These are phyloP conservation scores for Botryotinia globosa DNA, from an alignment of 2,329 filamentous ascomycete genomes.

Conservation along the genomic window DNA sequence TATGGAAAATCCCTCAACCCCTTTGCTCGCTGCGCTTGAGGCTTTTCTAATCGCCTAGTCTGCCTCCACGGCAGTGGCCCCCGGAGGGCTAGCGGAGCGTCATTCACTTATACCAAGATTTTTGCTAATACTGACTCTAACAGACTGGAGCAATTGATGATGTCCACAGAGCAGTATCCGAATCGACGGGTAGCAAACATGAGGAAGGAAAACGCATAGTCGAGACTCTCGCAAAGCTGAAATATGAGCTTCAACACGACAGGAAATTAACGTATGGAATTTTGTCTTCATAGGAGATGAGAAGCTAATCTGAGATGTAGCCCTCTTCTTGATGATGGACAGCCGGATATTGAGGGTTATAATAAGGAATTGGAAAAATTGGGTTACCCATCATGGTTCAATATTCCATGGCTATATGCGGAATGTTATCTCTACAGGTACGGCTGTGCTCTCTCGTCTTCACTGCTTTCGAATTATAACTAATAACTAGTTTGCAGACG, in stretches of 20 bases:
- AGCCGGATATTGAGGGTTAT: conserved; percentile 66
- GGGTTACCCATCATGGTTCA: conserved; percentile 75
- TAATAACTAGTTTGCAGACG: conserved; percentile 53
- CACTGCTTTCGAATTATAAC: not conserved
- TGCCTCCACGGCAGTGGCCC: not conserved
- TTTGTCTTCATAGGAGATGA: not conserved
- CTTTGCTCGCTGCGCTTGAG: not conserved
- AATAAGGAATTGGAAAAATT: conserved; percentile 80
- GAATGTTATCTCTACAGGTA: conserved; percentile 91
- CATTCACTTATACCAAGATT: not conserved
- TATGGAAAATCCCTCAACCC: not conserved
- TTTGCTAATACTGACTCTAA: conserved; percentile 19
- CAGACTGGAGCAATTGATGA: conserved; percentile 93
- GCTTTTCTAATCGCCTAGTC: not conserved
- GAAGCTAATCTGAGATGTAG: conserved; percentile 52
- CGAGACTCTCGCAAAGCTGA: conserved; percentile 73
- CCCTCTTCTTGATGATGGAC: conserved; percentile 38
- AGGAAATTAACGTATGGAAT: conserved; percentile 67
- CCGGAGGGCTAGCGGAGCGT: not conserved
- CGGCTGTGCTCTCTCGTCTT: not conserved
- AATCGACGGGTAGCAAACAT: conserved; percentile 55
- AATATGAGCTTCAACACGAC: conserved; percentile 94
- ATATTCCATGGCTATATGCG: conserved; percentile 81
- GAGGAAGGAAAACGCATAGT: conserved; percentile 86
- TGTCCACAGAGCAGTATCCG: conserved; percentile 71